These are phyloP conservation scores for Neurospora sp. DNA, from an alignment of 495 filamentous ascomycete species.

Conservation along the genomic window DNA sequence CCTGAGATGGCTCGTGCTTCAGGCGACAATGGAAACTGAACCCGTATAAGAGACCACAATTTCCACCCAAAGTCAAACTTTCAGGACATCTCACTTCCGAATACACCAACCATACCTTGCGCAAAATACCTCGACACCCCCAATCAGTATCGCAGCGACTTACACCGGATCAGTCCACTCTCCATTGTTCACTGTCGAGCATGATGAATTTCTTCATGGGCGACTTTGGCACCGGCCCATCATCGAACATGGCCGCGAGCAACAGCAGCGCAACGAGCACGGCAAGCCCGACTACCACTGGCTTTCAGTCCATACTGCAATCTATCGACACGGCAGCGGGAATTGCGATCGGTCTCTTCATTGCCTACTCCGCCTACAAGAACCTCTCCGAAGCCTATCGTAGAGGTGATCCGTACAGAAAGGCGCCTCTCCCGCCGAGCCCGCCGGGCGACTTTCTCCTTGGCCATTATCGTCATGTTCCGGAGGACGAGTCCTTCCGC, in stretches of 20 bases:
- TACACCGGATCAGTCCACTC: neutral
- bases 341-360: neutral
- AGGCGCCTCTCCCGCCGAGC: slow-evolving; percentile 24
- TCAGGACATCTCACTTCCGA: too few relatives aligned
- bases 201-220: neutral
- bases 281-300: neutral
- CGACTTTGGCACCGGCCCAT: neutral
- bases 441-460: slow-evolving; percentile 31
- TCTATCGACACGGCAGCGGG: neutral
- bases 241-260: neutral
- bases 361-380: neutral
- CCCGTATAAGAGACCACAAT: neutral
- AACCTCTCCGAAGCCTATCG: neutral
- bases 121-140: neutral
- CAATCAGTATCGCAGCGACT: neutral
- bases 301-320: neutral
- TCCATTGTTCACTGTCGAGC: neutral
- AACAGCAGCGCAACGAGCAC: neutral
- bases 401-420: neutral
- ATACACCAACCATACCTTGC: neutral
- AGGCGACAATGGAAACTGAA: neutral
- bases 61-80: neutral
- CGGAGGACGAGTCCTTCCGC: slow-evolving; percentile 28
- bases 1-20: neutral
- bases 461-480: slow-evolving; percentile 32